phyloP scores from a whole-genome alignment of 2,329 filamentous ascomycete species.

The Microdochium bolleyi region DNA sequence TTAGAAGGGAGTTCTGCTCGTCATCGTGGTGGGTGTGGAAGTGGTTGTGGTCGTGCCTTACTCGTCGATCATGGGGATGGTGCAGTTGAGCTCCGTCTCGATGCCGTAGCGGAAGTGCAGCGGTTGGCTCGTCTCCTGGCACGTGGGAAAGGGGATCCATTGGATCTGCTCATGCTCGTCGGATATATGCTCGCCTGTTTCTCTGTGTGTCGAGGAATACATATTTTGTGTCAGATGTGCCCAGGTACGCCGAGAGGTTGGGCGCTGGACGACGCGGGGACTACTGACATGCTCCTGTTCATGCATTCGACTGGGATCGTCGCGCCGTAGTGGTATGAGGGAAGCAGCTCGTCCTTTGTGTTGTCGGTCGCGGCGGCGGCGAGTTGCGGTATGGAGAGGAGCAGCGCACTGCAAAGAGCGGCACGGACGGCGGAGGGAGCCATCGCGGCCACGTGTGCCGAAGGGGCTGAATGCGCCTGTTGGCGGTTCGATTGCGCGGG shows the following conservation, averaged over 20 bases:
- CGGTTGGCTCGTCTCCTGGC: slow-evolving; percentile 77
- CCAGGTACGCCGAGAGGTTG: too few species aligned
- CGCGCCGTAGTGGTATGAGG: slow-evolving; percentile 59
- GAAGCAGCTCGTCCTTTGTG: slow-evolving; percentile 33
- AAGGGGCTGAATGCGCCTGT: too few species aligned
- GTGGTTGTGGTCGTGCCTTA: too few species aligned
- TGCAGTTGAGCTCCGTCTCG: slow-evolving; percentile 77
- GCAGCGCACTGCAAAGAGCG: not conserved
- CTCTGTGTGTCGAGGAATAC: slow-evolving; percentile 38
- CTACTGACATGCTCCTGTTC: slow-evolving; percentile 63
- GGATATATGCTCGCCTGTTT: slow-evolving; percentile 85
- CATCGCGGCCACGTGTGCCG: not conserved
- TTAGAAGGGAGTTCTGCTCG: too few species aligned
- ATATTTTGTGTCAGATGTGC: not conserved
- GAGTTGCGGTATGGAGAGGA: not conserved
- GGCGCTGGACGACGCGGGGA: not conserved
- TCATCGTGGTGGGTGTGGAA: too few species aligned
- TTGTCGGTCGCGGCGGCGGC: not conserved
- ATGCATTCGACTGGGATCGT: slow-evolving; percentile 64
- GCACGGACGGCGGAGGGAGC: not conserved
- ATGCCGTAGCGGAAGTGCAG: slow-evolving; percentile 83
- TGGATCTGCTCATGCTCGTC: slow-evolving; percentile 74
- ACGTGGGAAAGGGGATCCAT: slow-evolving; percentile 85
- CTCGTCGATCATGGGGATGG: slow-evolving; percentile 69
- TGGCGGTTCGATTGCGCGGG: too few species aligned